These are phyloP conservation scores for Gaillardinia entomophila DNA, from an alignment of 805 yeast species.

Conservation along the genomic window DNA sequence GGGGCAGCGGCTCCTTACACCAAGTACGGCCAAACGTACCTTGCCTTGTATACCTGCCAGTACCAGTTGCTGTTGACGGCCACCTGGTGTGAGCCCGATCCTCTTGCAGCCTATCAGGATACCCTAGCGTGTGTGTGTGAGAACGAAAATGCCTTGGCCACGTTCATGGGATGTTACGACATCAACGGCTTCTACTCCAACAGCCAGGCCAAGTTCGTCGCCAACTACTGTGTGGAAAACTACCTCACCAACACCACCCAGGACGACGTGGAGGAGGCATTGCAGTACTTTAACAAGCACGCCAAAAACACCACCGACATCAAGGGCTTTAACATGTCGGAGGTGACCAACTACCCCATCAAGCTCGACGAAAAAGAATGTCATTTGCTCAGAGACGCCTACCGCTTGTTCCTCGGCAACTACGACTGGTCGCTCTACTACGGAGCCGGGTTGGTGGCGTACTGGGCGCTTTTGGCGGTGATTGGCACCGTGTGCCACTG, in stretches of 20 bases:
- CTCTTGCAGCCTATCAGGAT: too few relatives aligned
- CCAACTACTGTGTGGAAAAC: constrained; percentile 14
- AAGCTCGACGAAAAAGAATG: constrained; percentile 10
- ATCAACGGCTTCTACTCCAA: constrained; percentile 5
- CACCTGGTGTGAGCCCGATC: too few relatives aligned
- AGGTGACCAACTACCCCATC: constrained; percentile 17
- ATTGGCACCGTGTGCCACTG: constrained; percentile 8
- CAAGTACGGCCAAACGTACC: too few relatives aligned
- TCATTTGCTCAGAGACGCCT: constrained; percentile 7
- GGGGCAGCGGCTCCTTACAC: too few relatives aligned
- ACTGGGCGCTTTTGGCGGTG: constrained; percentile 10
- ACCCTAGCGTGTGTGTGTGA: constrained; percentile 22
- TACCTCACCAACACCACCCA: constrained; percentile 14
- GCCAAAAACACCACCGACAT: constrained; percentile 14
- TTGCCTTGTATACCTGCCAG: too few relatives aligned
- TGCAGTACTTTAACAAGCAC: constrained; percentile 6
- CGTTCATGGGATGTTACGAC: constrained; percentile 23
- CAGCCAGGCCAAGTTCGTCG: constrained; percentile 3
- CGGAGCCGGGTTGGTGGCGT: constrained; percentile 22
- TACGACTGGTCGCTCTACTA: constrained; percentile 19
- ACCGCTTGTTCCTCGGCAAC: constrained; percentile 15
- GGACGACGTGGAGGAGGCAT: constrained; percentile 11
- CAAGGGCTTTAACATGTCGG: constrained; percentile 14
- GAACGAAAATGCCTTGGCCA: constrained; percentile 21
- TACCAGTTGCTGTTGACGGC: too few relatives aligned